phyloP scores from a whole-genome alignment of 352 stramenopile species.

The Lagenidium giganteum region DNA sequence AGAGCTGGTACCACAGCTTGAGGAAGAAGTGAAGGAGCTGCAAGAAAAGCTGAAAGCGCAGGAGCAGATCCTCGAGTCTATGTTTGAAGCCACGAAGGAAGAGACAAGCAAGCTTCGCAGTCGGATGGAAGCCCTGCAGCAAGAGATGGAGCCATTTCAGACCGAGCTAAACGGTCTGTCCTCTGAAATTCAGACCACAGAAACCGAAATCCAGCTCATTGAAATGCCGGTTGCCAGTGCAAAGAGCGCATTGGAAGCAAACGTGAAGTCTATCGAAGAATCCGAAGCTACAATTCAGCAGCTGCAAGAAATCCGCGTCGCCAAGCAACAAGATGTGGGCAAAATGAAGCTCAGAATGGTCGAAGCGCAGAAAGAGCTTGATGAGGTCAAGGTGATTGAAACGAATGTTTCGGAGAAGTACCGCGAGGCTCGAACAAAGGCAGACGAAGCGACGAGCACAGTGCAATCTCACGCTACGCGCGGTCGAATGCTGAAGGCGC shows the following conservation, averaged over 20 bases:
- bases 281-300: constrained; percentile 51
- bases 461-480: constrained; percentile 65
- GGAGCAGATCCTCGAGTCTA: constrained; percentile 87
- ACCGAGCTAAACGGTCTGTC: constrained; percentile 64
- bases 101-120: constrained; percentile 65
- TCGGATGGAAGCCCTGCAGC: constrained; percentile 71
- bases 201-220: constrained; percentile 77
- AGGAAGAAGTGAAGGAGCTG: constrained; percentile 73
- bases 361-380: constrained; percentile 78
- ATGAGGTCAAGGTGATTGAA: constrained; percentile 50
- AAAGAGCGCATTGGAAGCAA: constrained; percentile 77
- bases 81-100: constrained; percentile 72
- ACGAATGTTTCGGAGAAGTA: constrained; percentile 48
- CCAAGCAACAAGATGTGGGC: constrained; percentile 45
- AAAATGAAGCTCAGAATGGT: constrained; percentile 73
- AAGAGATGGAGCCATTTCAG: constrained; percentile 76
- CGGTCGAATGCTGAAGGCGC: constrained; percentile 79
- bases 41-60: constrained; percentile 71
- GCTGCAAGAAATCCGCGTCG: constrained; percentile 50
- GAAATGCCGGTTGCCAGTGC: constrained; percentile 66
- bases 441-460: constrained; percentile 65
- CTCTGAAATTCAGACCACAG: constrained; percentile 73
- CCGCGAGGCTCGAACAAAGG: constrained; percentile 62
- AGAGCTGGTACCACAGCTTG: constrained; percentile 84
- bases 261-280: constrained; percentile 45